A percentile compares a stretch with the other conserved stretches of the same genome.
Evolutionary conservation across 495 filamentous ascomycete genomes (phyloP).

Genomic region (Xylaria scruposa): DNA sequence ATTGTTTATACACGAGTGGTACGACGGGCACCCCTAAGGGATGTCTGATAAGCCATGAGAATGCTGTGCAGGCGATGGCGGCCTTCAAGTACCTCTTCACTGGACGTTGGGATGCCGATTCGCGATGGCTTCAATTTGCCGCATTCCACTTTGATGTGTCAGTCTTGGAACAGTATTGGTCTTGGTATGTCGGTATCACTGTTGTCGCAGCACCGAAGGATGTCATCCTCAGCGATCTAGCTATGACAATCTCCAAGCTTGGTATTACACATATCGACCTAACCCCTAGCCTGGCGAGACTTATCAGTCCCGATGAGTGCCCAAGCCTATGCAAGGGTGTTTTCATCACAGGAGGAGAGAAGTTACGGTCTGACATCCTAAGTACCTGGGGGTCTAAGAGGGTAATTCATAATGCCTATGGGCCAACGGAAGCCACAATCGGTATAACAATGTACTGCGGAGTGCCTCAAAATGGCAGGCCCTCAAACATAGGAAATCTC

Average conservation of each 20-base stretch:
- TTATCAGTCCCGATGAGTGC: constrained; percentile 69
- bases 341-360: constrained; percentile 79
- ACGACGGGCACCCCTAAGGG: constrained; percentile 83
- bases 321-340: constrained; percentile 71
- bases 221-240: constrained; percentile 77
- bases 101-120: constrained; percentile 70
- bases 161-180: constrained; percentile 88
- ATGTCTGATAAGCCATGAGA: constrained; percentile 76
- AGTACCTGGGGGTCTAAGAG: constrained; percentile 68
- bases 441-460: constrained; percentile 81
- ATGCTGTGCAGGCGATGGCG: constrained; percentile 76
- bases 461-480: constrained; percentile 71
- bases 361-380: constrained; percentile 73
- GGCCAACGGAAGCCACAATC: constrained; percentile 90
- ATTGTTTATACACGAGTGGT: constrained; percentile 84
- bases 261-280: constrained; percentile 87
- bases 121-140: constrained; percentile 85
- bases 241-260: constrained; percentile 69
- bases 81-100: constrained; percentile 73
- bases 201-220: constrained; percentile 80
- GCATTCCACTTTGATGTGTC: constrained; percentile 90
- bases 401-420: constrained; percentile 79
- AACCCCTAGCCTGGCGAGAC: constrained; percentile 70
- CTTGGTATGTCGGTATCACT: constrained; percentile 82
- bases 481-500: constrained; percentile 84